A percentile compares a stretch with the other conserved stretches of the same genome.
Evolutionary conservation across 139 green algal genomes (phyloP).

Genomic region (Diplosphaera chodatii): DNA sequence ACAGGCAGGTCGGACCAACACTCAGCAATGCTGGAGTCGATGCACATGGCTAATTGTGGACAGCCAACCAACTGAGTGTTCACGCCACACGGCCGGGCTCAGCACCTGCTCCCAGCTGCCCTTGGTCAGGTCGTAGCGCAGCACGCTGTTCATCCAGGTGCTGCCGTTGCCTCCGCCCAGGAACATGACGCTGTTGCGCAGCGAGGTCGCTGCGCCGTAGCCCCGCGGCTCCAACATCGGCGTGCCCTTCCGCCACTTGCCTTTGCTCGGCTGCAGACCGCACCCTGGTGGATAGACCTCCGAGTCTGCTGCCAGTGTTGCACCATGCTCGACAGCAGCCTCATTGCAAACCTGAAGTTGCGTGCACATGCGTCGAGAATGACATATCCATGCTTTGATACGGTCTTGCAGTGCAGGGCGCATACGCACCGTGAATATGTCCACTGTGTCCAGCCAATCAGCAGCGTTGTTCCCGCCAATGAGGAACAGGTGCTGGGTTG

Average conservation of each 20-base stretch:
- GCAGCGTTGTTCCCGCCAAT: slow-evolving; percentile 20
- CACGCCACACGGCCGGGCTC: too few species aligned
- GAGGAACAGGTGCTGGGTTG: slow-evolving; percentile 21
- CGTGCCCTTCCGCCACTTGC: background rate
- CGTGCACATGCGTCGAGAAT: too few species aligned
- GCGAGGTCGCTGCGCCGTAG: slow-evolving; percentile 19
- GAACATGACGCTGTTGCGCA: slow-evolving; percentile 24
- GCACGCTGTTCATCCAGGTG: slow-evolving; percentile 19
- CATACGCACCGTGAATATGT: slow-evolving; percentile 10
- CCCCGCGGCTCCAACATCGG: slow-evolving; percentile 12
- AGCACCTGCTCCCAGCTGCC: slow-evolving; percentile 16
- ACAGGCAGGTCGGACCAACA: too few species aligned
- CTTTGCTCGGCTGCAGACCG: background rate
- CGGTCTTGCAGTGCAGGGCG: too few species aligned
- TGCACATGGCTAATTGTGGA: too few species aligned
- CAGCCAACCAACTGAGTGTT: too few species aligned
- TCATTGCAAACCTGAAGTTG: too few species aligned
- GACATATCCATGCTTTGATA: too few species aligned
- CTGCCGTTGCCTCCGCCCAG: slow-evolving; percentile 25
- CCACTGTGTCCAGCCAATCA: slow-evolving; percentile 20
- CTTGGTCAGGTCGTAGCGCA: slow-evolving; percentile 6
- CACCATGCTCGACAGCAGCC: too few species aligned
- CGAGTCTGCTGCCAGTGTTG: too few species aligned
- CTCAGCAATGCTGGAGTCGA: too few species aligned
- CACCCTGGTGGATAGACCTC: too few species aligned